phyloP scores from a whole-genome alignment of 257 asterid genomes.

The Fraxinus anomala region DNA sequence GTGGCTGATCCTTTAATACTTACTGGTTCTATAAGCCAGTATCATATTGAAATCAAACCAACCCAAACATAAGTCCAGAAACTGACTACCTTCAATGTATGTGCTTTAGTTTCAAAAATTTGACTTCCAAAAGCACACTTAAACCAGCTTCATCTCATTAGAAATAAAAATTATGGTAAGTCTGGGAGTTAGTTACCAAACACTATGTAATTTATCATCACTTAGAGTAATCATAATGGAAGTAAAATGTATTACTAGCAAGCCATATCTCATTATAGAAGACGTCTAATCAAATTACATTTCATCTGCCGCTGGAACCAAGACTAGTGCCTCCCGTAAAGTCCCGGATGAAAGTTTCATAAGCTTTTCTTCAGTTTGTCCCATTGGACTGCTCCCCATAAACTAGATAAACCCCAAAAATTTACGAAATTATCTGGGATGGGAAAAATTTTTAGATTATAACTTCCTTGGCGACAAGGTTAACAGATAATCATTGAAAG shows the following conservation, averaged over 20 bases:
- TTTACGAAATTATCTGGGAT: background rate
- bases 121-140: background rate
- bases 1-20: background rate
- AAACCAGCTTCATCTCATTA: conserved; percentile 6
- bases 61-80: background rate
- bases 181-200: background rate
- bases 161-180: background rate
- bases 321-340: background rate
- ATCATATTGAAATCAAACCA: background rate
- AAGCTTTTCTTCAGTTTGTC: background rate
- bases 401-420: background rate
- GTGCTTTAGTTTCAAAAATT: background rate
- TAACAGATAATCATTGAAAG: background rate
- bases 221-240: background rate
- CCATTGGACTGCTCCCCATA: background rate
- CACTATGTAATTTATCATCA: background rate
- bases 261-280: background rate
- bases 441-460: background rate
- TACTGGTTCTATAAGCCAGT: background rate
- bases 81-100: background rate
- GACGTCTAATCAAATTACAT: background rate
- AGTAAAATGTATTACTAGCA: background rate
- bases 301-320: background rate
- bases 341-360: background rate
- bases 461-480: background rate